phyloP scores from a whole-genome alignment of 176 grass and related monocot species.

The Ampelocalamus luodianensis region DNA sequence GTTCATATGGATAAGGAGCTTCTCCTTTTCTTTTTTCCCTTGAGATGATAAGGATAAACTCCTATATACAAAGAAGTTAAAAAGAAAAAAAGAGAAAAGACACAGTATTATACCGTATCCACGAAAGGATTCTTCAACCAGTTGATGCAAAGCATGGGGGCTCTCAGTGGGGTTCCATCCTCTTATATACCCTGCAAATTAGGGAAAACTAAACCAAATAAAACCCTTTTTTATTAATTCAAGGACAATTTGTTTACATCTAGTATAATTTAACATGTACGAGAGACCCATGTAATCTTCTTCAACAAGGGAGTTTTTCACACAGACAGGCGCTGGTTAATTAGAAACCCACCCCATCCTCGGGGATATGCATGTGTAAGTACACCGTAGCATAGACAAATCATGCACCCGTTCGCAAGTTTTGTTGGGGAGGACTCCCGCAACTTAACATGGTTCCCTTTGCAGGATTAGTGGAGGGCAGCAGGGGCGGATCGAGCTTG shows the following conservation, averaged over 20 bases:
- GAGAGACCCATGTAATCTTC: neutral
- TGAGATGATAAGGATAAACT: neutral
- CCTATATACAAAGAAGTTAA: neutral
- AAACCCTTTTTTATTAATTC: neutral
- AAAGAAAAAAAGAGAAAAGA: neutral
- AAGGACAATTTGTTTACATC: neutral
- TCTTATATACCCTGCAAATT: too few relatives aligned
- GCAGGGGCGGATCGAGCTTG: too few relatives aligned
- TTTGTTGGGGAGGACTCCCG: neutral
- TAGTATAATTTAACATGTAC: neutral
- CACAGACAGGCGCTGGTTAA: too few relatives aligned
- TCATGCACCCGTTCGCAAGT: neutral
- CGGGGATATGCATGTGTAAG: neutral
- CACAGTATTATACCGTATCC: neutral
- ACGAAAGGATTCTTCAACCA: neutral
- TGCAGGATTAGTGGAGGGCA: neutral
- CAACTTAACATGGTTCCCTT: neutral
- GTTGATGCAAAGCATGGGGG: neutral
- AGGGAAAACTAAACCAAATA: neutral
- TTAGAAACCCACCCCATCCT: too few relatives aligned
- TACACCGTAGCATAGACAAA: neutral
- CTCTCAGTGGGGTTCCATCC: too few relatives aligned
- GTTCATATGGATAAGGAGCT: constrained; percentile 12
- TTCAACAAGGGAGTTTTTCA: neutral
- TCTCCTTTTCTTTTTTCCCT: neutral